Evolutionary conservation across 2,329 filamentous ascomycete genomes (phyloP).

Genomic region (Colletotrichum sansevieriae): DNA sequence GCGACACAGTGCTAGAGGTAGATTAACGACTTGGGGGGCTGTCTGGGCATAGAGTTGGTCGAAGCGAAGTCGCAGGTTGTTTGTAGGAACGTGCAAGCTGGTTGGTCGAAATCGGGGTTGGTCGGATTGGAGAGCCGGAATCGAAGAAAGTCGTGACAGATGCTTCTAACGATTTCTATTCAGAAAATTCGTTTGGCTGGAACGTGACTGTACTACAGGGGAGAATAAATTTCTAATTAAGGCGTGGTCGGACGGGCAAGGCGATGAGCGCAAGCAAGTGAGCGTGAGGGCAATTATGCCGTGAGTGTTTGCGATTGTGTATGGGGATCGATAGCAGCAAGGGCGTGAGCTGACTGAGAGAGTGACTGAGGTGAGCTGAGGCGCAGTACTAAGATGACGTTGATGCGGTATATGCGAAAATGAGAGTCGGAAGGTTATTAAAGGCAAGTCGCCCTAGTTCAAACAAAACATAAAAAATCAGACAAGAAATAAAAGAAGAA

Average conservation of each 20-base stretch:
- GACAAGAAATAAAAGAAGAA: conserved; percentile 32
- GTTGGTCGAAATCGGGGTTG: background rate
- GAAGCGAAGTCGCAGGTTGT: background rate
- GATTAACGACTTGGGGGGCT: no score
- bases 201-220: background rate
- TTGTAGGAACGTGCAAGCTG: background rate
- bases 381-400: conserved; percentile 23
- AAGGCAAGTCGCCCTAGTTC: background rate
- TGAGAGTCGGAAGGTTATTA: conserved; percentile 19
- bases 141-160: background rate
- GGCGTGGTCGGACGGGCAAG: background rate
- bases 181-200: background rate
- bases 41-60: background rate
- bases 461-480: conserved; percentile 1
- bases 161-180: background rate
- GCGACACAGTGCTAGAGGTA: background rate
- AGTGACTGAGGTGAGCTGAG: conserved; percentile 28
- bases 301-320: conserved; percentile 5
- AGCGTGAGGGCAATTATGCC: conserved; percentile 1
- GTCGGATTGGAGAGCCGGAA: background rate
- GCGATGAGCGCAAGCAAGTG: background rate
- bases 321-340: conserved; percentile 1
- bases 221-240: conserved; percentile 9
- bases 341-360: conserved; percentile 13
- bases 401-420: background rate